phyloP scores from a whole-genome alignment of 345 rosid genomes.

The Citrus sp. region DNA sequence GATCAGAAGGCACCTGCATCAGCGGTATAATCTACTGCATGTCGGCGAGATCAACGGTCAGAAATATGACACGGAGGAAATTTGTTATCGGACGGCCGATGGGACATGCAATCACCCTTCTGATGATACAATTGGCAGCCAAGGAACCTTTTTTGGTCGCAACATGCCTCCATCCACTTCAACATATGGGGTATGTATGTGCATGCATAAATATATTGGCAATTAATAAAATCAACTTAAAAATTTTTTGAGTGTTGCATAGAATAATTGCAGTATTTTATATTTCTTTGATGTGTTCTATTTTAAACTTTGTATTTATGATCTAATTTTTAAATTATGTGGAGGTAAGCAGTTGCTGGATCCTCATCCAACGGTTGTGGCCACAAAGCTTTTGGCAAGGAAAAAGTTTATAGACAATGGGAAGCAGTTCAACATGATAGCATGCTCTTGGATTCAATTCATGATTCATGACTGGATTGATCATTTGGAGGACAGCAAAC shows the following conservation, averaged over 20 bases:
- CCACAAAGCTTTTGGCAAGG: constrained; percentile 55
- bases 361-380: constrained; percentile 73
- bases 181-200: constrained; percentile 36
- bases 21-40: constrained; percentile 64
- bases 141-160: constrained; percentile 59
- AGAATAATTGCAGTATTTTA: too few relatives aligned
- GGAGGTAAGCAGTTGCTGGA: constrained; percentile 44
- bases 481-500: constrained; percentile 68
- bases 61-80: constrained; percentile 42
- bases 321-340: not conserved
- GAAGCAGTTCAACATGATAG: constrained; percentile 71
- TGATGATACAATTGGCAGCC: constrained; percentile 56
- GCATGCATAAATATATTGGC: not conserved
- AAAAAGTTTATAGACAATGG: constrained; percentile 54
- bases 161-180: constrained; percentile 63
- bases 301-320: not conserved
- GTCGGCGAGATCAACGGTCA: constrained; percentile 51
- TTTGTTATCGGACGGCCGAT: constrained; percentile 57
- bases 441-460: constrained; percentile 79
- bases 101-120: constrained; percentile 65
- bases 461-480: constrained; percentile 94
- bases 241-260: too few relatives aligned
- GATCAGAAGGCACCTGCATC: constrained; percentile 64
- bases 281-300: too few relatives aligned
- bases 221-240: too few relatives aligned